phyloP scores from a whole-genome alignment of 108 stramenopile species.

The Nitzschia palea region DNA sequence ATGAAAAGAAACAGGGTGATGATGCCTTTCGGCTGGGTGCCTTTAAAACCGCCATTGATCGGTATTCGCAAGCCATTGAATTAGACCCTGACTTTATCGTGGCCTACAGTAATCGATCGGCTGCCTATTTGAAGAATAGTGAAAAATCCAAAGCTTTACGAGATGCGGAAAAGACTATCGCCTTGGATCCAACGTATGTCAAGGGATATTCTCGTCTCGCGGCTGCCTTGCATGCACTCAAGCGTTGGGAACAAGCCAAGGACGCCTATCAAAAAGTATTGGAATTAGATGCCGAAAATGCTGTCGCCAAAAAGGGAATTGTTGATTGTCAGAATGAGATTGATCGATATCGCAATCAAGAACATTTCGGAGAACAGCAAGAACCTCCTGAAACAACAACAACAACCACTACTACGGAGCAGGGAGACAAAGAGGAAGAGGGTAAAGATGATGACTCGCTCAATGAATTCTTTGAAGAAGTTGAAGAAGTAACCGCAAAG shows the following conservation, averaged over 20 bases:
- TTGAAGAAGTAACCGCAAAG: constrained; percentile 72
- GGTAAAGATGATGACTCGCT: constrained; percentile 56
- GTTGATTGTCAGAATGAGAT: constrained; percentile 56
- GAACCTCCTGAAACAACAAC: constrained; percentile 11
- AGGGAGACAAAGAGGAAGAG: constrained; percentile 22
- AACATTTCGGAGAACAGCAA: constrained; percentile 39
- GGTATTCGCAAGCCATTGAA: constrained; percentile 65
- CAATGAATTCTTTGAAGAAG: constrained; percentile 85
- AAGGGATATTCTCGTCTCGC: constrained; percentile 80
- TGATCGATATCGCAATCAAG: constrained; percentile 40
- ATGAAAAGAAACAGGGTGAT: constrained; percentile 62
- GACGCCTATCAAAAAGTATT: constrained; percentile 56
- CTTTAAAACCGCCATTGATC: constrained; percentile 58
- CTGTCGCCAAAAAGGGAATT: constrained; percentile 62
- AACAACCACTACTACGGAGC: too few species aligned
- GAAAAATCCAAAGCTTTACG: constrained; percentile 75
- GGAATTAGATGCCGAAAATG: constrained; percentile 53
- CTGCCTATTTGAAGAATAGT: constrained; percentile 74
- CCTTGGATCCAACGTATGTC: constrained; percentile 40
- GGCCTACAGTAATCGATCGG: constrained; percentile 74
- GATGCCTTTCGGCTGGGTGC: constrained; percentile 61
- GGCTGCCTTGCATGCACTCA: constrained; percentile 71
- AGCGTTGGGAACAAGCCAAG: constrained; percentile 62
- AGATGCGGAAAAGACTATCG: constrained; percentile 68
- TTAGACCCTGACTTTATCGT: constrained; percentile 68